Evolutionary conservation across 176 grass and related monocot genomes (phyloP).

Genomic region (Juncus effusus): DNA sequence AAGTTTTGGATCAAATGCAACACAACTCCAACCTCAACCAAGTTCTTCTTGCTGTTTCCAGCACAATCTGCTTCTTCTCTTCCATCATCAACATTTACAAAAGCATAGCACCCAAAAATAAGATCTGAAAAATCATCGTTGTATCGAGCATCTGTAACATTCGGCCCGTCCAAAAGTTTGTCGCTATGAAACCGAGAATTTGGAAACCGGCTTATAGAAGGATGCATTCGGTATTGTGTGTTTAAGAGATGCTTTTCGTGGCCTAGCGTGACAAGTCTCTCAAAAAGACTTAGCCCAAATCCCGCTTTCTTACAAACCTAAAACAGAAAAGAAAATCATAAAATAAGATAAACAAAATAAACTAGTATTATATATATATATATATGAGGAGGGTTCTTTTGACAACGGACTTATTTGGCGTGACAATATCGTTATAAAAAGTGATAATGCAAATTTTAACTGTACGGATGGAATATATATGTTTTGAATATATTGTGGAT

Average conservation of each 20-base stretch:
- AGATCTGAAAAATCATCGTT: conserved; percentile 42
- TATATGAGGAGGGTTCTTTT: too few relatives aligned
- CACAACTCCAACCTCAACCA: conserved; percentile 69
- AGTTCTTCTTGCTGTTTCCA: conserved; percentile 47
- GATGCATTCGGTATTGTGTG: conserved; percentile 86
- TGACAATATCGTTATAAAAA: too few relatives aligned
- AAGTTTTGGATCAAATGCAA: conserved; percentile 46
- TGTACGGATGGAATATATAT: too few relatives aligned
- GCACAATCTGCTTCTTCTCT: conserved; percentile 57
- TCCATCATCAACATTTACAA: conserved; percentile 57
- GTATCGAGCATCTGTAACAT: conserved; percentile 45
- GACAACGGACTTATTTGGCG: too few relatives aligned
- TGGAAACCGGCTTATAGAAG: conserved; percentile 67
- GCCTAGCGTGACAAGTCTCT: conserved; percentile 47
- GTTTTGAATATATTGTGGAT: too few relatives aligned
- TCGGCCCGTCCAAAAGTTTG: conserved; percentile 66
- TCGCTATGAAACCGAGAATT: conserved; percentile 57
- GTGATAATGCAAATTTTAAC: too few relatives aligned
- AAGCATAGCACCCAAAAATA: conserved; percentile 49
- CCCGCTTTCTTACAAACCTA: conserved; percentile 66
- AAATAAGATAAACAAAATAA: too few relatives aligned
- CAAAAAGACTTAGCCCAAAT: conserved; percentile 68
- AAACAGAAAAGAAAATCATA: not conserved
- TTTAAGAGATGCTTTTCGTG: conserved; percentile 66
- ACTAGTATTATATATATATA: too few relatives aligned